These are phyloP conservation scores for Starmerella apis DNA, from an alignment of 805 yeast species.

Conservation along the genomic window DNA sequence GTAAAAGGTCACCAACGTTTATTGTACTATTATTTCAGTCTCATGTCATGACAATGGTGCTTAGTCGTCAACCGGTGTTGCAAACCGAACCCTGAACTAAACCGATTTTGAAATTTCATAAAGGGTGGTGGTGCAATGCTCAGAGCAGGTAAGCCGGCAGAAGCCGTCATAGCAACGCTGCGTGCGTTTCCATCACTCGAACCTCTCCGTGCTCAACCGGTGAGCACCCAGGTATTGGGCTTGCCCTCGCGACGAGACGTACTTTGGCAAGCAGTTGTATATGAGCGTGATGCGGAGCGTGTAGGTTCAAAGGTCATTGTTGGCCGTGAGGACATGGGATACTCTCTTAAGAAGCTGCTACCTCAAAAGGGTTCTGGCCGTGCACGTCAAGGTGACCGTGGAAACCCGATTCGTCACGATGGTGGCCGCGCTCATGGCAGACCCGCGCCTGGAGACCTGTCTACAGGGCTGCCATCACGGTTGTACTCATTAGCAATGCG, in stretches of 20 bases:
- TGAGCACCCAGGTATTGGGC: slow-evolving; percentile 58
- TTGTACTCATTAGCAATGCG: slow-evolving; percentile 67
- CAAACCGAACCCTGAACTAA: slow-evolving; percentile 1
- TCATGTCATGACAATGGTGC: too few species aligned
- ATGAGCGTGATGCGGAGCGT: slow-evolving; percentile 78
- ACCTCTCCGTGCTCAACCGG: slow-evolving; percentile 68
- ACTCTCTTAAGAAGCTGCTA: slow-evolving; percentile 66
- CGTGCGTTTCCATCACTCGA: slow-evolving; percentile 84
- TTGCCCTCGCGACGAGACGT: slow-evolving; percentile 79
- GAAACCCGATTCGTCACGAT: slow-evolving; percentile 81
- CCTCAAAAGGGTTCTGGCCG: slow-evolving; percentile 92
- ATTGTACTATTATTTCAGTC: too few species aligned
- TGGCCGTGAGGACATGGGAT: slow-evolving; percentile 77
- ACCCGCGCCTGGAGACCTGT: slow-evolving; percentile 80
- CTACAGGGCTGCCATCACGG: slow-evolving; percentile 63
- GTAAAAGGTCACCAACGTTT: too few species aligned
- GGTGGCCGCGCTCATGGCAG: slow-evolving; percentile 87
- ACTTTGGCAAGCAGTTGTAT: slow-evolving; percentile 87
- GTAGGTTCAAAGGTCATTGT: slow-evolving; percentile 84
- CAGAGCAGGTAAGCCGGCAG: slow-evolving; percentile 39
- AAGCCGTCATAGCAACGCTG: slow-evolving; percentile 63
- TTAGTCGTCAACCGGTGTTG: too few species aligned
- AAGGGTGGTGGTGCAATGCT: slow-evolving; percentile 14
- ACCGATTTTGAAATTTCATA: slow-evolving; percentile 7
- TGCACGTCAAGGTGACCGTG: slow-evolving; percentile 94